Evolutionary conservation across 2,329 filamentous ascomycete species (phyloP), one percentile per base, ranked within the genome.

Genomic region (Claviceps digitariae): DNA sequence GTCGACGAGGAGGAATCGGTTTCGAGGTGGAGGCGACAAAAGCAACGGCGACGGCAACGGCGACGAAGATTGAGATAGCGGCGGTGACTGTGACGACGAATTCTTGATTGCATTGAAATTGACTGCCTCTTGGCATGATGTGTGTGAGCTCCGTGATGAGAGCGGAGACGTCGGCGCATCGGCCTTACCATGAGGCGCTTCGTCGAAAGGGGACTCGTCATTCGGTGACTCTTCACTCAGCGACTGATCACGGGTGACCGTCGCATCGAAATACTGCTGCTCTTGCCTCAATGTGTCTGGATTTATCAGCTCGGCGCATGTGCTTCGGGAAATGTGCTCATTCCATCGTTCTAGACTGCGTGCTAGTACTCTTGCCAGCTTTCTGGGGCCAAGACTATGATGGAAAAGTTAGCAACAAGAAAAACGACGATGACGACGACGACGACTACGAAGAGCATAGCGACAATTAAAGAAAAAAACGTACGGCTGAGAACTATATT

Each of bases 401-500:
- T 25, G 15, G 3, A 13, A 38, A 6, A n/a, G n/a, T n/a, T n/a
- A n/a, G 8, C 27, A 29, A 29, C 4, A 29, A 8, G 8, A 2
- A 29, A 29, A 29, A 29, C 4, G 27, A 29, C n/a, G n/a, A n/a
- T n/a, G n/a, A n/a, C n/a, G n/a, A n/a, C n/a, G n/a, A n/a, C n/a
- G n/a, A n/a, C n/a, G n/a, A n/a, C n/a, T n/a, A n/a, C n/a, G n/a
- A n/a, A n/a, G n/a, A n/a, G n/a, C n/a, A n/a, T n/a, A n/a, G n/a
- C n/a, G n/a, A 15, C 40, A 12, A 25, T 6, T 7, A n/a, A 6
- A 2, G 29, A 38, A 21, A 20, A 25, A 21, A 41, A 64, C 68
- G 58, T 53, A 68, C 64, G 69, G 69, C 48, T 69, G 68, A 1
- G 67, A 68, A 20, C 69, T 64, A 45, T 68, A 69, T 48, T 70